Base-by-base conservation (phyloP, 176 grass and related monocot species). In the Oryza meridionalis region DNA sequence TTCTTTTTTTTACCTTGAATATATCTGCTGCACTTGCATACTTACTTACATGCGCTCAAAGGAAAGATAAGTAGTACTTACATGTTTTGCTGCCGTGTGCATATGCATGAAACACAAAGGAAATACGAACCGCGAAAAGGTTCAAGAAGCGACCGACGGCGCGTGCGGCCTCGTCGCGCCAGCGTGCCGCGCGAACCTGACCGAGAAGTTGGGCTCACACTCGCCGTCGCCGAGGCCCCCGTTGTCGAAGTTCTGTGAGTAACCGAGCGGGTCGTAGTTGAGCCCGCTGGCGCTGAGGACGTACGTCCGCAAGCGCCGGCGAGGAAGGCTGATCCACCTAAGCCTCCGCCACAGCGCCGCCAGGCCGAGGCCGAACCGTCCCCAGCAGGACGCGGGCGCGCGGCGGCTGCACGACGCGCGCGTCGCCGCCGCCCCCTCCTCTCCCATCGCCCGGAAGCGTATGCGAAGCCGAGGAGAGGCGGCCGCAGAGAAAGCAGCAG, bases 191-290 rank as follows among this genome's bases (percentile, higher is more conserved):
- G 80, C 81, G 37, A 85, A 90, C 72, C 91, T 79, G 45, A 70
- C n/a, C 53, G 81, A 81, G 87, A 92, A 84, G 55, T 67, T 83
- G 9, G 86, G 75, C 49, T 94, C 75, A 61, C 67, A 70, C 59
- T 94, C 75, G 61, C 67, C 13, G 65, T 90, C 84, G 55, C 71
- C 76, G 14, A 45, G 11, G 3, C 9, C 7, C 8, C 87, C 81
- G 45, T 94, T 68, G 75, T 92, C 91, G 50, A 92, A 92, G 80
- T 90, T 92, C 65, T 92, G 87, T 24, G 87, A 44, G 62, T 92
- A 92, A 76, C 84, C 84, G 68, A 87, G 75, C 65, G 87, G 81
- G 82, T 87, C 91, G 78, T 92, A 92, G 85, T 84, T 92, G 70
- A 92, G 80, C 77, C 84, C 80, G 5, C 90, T 80, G 70, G 75